Evolutionary conservation across 306 rosid genomes (phyloP), one percentile per base, ranked within the genome.

Genomic region (Cicer pinnatifidum): DNA sequence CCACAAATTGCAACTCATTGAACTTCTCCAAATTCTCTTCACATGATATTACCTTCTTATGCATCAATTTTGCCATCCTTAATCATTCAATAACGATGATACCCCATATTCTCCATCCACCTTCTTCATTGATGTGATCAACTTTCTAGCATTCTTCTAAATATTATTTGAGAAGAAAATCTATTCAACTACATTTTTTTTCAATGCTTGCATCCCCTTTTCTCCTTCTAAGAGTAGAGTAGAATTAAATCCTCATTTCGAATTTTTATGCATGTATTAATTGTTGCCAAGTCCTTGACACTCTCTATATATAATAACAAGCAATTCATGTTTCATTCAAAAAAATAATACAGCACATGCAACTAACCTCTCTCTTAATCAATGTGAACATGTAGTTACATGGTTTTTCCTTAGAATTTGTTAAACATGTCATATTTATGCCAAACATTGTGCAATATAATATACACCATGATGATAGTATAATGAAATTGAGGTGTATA

Each of bases 141-240:
- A 53, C 72, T 78, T 89, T n/a, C 75, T 89, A 15, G 64, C 80
- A 15, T 80, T 81, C 53, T 86, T 91, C 78, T 80, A 89, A 80
- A 84, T 80, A 70, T 84, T 79, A 16, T 66, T 89, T 12, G 84
- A 80, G 50, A 86, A 84, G 9, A 75, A 58, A 9, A 3, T 64
- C 67, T 80, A 88, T 80, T 72, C 83, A 2, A 77, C 82, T 6
- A 84, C 43, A 62, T 44, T 20, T 1, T 82, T 2, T 85, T 54
- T 83, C 87, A 57, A 86, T 46, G 39, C 67, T 60, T 0, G 85
- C 81, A 46, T 86, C 85, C 1, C 84, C 85, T 58, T 85, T 89
- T 75, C 89, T 81, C 63, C 95, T 82, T 43, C 96, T 62, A 3
- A 92, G 79, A 19, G 89, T 62, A 67, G 91, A 89, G 33, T 28